Conservation (phyloP, 2,329 filamentous ascomycete species). For the Cladosporium sp. region DNA sequence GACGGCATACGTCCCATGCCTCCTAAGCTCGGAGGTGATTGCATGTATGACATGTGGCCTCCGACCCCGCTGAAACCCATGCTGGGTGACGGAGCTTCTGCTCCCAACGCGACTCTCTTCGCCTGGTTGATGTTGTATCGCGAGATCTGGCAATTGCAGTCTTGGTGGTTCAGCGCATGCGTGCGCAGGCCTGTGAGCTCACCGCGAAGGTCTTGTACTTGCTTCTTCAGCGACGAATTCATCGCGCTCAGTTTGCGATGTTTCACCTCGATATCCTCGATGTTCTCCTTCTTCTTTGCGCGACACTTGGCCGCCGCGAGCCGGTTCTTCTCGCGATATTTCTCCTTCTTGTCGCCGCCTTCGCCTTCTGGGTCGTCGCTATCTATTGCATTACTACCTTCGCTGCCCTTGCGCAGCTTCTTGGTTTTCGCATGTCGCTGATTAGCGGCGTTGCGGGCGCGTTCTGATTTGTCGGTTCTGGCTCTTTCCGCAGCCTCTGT, state of each 20-base stretch:
- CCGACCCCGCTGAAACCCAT: constrained; percentile 16
- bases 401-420: constrained; percentile 21
- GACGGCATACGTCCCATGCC: constrained; percentile 3
- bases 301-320: constrained; percentile 71
- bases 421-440: constrained; percentile 27
- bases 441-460: constrained; percentile 30
- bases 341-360: constrained; percentile 47
- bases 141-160: constrained; percentile 32
- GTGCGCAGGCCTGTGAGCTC: constrained; percentile 30
- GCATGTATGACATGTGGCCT: constrained; percentile 12
- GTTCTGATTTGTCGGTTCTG: constrained; percentile 25
- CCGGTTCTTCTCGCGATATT: constrained; percentile 66
- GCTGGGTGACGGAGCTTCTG: constrained; percentile 18
- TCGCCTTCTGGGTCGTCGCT: constrained; percentile 16
- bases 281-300: constrained; percentile 62
- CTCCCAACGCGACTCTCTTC: constrained; percentile 20
- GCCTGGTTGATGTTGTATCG: constrained; percentile 32
- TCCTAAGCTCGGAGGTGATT: constrained; percentile 1
- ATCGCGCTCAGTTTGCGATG: constrained; percentile 35
- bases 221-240: constrained; percentile 29
- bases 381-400: constrained; percentile 8
- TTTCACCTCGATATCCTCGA: constrained; percentile 46
- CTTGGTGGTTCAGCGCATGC: constrained; percentile 30
- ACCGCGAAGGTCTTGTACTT: constrained; percentile 31
- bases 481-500: constrained; percentile 7